These are phyloP conservation scores for Nitzschia sp. DNA, from an alignment of 108 stramenopile species.

Conservation along the genomic window DNA sequence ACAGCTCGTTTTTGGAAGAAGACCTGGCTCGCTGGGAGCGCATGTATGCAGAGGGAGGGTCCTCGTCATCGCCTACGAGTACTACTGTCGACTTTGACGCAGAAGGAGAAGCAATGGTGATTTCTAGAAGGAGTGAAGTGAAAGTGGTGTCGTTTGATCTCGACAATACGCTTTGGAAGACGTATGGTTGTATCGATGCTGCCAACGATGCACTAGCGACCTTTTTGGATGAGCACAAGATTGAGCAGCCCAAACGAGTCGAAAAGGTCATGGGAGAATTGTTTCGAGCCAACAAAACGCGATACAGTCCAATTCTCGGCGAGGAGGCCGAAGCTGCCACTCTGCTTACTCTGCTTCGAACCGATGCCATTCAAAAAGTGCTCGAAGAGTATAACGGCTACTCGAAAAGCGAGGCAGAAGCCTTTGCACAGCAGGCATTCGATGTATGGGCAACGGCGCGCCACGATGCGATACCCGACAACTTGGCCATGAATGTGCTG, in stretches of 20 bases:
- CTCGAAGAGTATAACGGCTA: slow-evolving; percentile 41
- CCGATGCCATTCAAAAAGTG: slow-evolving; percentile 68
- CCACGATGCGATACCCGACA: slow-evolving; percentile 55
- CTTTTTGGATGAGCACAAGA: slow-evolving; percentile 36
- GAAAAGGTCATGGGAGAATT: slow-evolving; percentile 75
- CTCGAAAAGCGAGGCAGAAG: slow-evolving; percentile 22
- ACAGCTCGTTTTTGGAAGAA: slow-evolving; percentile 32
- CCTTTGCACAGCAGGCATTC: slow-evolving; percentile 62
- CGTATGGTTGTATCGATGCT: slow-evolving; percentile 56
- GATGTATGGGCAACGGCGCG: slow-evolving; percentile 62
- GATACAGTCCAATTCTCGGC: slow-evolving; percentile 41
- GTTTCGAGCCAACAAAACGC: slow-evolving; percentile 39
- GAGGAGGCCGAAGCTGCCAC: slow-evolving; percentile 47
- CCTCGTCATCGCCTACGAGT: slow-evolving; percentile 2
- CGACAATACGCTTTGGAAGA: slow-evolving; percentile 88
- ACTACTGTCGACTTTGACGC: neutral
- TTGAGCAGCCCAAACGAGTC: slow-evolving; percentile 46
- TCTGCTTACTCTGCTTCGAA: slow-evolving; percentile 67
- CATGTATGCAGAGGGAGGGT: slow-evolving; percentile 34
- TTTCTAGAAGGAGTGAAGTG: slow-evolving; percentile 29
- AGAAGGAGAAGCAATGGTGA: slow-evolving; percentile 1
- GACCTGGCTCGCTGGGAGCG: slow-evolving; percentile 47
- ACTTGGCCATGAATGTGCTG: slow-evolving; percentile 53
- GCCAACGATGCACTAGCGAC: slow-evolving; percentile 75
- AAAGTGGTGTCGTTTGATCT: slow-evolving; percentile 81